These are phyloP conservation scores for Salvia rosmarinus DNA, from an alignment of 257 asterid genomes.

Conservation along the genomic window DNA sequence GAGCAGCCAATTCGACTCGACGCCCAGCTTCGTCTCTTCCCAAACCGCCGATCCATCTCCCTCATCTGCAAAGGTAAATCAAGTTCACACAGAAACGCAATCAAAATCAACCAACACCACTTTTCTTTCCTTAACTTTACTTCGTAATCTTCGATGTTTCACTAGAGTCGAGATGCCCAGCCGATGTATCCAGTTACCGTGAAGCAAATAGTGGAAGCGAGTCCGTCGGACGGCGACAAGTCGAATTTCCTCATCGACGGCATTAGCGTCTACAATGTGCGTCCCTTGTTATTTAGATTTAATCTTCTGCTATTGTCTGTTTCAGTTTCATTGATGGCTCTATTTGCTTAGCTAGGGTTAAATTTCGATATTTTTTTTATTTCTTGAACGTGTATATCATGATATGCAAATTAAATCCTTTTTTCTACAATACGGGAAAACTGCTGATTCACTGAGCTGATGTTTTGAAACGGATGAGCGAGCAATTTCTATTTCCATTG, in stretches of 20 bases:
- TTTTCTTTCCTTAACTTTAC: background rate
- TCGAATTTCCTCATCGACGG: conserved; percentile 60
- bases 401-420: too few species aligned
- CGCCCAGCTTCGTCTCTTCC: conserved; percentile 51
- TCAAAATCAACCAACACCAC: background rate
- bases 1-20: conserved; percentile 57
- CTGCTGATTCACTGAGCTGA: too few species aligned
- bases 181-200: conserved; percentile 78
- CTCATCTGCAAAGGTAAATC: conserved; percentile 63
- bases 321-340: background rate
- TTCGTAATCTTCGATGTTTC: conserved; percentile 2
- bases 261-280: conserved; percentile 61
- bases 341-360: background rate
- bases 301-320: background rate
- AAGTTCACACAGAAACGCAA: background rate
- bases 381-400: too few species aligned
- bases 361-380: too few species aligned
- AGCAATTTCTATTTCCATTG: too few species aligned
- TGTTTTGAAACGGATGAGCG: too few species aligned
- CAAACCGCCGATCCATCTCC: conserved; percentile 53
- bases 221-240: conserved; percentile 57
- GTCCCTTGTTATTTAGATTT: conserved; percentile 23
- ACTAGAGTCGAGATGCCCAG: conserved; percentile 67
- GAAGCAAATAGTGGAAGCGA: conserved; percentile 70
- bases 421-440: too few species aligned